phyloP scores from a whole-genome alignment of 345 rosid genomes.

The Lumnitzera littorea region DNA sequence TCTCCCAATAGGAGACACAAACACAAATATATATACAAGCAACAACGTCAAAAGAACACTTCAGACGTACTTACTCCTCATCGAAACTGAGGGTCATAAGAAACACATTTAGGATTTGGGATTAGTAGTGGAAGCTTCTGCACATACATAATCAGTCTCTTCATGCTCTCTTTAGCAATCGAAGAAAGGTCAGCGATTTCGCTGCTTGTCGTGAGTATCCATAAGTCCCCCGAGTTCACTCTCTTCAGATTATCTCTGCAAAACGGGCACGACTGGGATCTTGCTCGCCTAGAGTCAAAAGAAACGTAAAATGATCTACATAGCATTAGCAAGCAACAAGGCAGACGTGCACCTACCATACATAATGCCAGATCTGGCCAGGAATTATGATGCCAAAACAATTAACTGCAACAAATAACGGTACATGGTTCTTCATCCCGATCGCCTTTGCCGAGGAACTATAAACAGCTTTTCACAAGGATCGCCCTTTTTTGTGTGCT shows the following conservation, averaged over 20 bases:
- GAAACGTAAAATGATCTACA: neutral
- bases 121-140: constrained; percentile 55
- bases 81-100: constrained; percentile 34
- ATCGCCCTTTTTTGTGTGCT: no score
- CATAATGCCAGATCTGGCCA: no score
- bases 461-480: no score
- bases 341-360: no score
- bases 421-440: no score
- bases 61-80: constrained; percentile 15
- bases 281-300: constrained; percentile 35
- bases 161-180: constrained; percentile 56
- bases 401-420: no score
- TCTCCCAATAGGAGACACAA: neutral
- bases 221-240: constrained; percentile 69
- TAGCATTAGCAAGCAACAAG: no score
- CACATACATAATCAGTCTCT: constrained; percentile 52
- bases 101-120: constrained; percentile 34
- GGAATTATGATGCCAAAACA: no score
- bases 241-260: constrained; percentile 77
- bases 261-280: constrained; percentile 88
- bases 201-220: constrained; percentile 48
- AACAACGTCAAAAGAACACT: neutral
- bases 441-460: no score
- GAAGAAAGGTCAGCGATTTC: constrained; percentile 45
- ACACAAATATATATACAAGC: constrained; percentile 3